Percentiles rank a stretch among this genome's conserved stretches.
Evolutionary conservation across 768 basidiomycete genomes (phyloP).

Genomic region (Termitomyces titanicus): DNA sequence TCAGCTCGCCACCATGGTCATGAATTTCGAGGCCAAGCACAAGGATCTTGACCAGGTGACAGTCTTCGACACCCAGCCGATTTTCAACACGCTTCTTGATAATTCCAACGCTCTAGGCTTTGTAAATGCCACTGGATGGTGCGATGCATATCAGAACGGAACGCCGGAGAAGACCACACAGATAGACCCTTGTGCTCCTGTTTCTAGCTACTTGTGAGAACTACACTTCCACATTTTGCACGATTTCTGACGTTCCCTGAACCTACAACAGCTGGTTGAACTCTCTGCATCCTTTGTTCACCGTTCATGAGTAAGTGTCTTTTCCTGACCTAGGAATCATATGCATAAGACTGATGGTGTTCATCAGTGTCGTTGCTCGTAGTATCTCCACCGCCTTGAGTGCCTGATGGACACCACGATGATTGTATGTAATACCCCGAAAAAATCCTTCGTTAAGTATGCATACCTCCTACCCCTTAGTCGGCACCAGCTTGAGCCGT

Average conservation of each 20-base stretch:
- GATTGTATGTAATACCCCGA: no score
- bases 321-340: neutral
- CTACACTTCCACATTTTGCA: neutral
- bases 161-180: conserved; percentile 50
- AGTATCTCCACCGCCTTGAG: conserved; percentile 44
- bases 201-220: conserved; percentile 62
- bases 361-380: conserved; percentile 44
- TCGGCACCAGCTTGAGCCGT: no score
- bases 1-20: conserved; percentile 35
- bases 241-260: neutral
- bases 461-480: no score
- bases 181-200: conserved; percentile 54
- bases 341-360: neutral
- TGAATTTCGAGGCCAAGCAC: conserved; percentile 37
- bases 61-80: conserved; percentile 52
- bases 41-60: conserved; percentile 39
- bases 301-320: conserved; percentile 52
- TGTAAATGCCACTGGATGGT: conserved; percentile 56
- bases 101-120: conserved; percentile 50
- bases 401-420: no score
- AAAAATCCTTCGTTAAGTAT: no score
- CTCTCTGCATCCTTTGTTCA: conserved; percentile 56
- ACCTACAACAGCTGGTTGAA: conserved; percentile 50
- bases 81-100: conserved; percentile 58
- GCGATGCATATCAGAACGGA: conserved; percentile 56